phyloP scores from a whole-genome alignment of 176 grass and related monocot genomes.

The Lolium rigidum region DNA sequence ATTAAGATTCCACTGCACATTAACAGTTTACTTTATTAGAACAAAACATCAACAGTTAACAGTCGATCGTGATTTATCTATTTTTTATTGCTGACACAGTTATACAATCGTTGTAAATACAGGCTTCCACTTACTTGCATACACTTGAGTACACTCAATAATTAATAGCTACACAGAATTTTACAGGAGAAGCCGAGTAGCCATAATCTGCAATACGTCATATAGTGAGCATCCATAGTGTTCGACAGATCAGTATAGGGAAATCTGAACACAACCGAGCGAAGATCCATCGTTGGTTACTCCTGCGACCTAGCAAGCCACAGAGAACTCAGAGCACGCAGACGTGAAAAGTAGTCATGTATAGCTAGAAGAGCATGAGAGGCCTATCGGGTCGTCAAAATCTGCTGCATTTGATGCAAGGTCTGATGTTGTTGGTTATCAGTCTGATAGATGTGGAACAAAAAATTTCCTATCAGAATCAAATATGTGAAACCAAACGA shows the following conservation, averaged over 20 bases:
- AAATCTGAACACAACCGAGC: neutral
- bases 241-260: neutral
- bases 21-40: neutral
- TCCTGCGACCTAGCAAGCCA: constrained; percentile 72
- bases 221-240: neutral
- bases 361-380: constrained; percentile 62
- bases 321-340: constrained; percentile 68
- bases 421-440: constrained; percentile 72
- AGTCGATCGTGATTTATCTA: constrained; percentile 25
- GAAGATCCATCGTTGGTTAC: constrained; percentile 14
- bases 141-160: constrained; percentile 41
- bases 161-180: constrained; percentile 30
- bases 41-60: constrained; percentile 2
- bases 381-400: constrained; percentile 58
- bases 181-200: constrained; percentile 19
- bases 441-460: constrained; percentile 36
- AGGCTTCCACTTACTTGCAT: constrained; percentile 47
- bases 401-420: constrained; percentile 72
- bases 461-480: neutral
- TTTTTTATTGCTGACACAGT: constrained; percentile 40
- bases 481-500: neutral
- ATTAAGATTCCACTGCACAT: neutral
- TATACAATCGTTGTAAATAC: constrained; percentile 45
- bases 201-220: constrained; percentile 6
- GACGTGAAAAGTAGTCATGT: constrained; percentile 68